Evolutionary conservation across 495 filamentous ascomycete genomes (phyloP).

Genomic region (Chaetomium cochliodes): DNA sequence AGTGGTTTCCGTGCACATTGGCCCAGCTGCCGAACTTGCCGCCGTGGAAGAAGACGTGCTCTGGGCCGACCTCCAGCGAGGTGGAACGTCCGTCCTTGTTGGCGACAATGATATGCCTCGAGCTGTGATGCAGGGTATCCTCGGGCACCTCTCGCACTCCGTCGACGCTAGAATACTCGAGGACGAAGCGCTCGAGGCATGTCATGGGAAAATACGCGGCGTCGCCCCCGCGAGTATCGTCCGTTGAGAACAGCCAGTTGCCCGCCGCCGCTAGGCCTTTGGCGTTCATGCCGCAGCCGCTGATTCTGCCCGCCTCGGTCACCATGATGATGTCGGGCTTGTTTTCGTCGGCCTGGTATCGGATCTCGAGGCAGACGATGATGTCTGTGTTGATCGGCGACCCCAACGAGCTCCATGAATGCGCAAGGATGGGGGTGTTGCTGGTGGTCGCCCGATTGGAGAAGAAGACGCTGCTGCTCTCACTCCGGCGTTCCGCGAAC

Average conservation of each 20-base stretch:
- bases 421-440: not conserved
- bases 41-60: not conserved
- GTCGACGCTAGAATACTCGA: not conserved
- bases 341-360: slow-evolving; percentile 22
- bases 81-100: not conserved
- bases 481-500: not conserved
- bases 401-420: slow-evolving; percentile 14
- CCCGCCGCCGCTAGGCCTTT: slow-evolving; percentile 27
- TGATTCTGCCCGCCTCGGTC: slow-evolving; percentile 35
- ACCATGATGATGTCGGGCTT: slow-evolving; percentile 30
- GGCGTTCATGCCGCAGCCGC: slow-evolving; percentile 34
- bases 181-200: not conserved
- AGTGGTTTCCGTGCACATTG: slow-evolving; percentile 13
- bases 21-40: not conserved
- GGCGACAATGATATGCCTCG: not conserved
- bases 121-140: not conserved
- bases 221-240: not conserved
- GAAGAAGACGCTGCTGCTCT: slow-evolving; percentile 18
- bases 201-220: not conserved
- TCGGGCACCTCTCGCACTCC: accelerated
- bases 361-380: slow-evolving; percentile 34
- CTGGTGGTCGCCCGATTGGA: not conserved
- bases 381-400: slow-evolving; percentile 19
- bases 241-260: slow-evolving; percentile 27
- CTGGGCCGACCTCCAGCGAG: slow-evolving; percentile 2